Percentiles rank a stretch among this genome's conserved stretches.
Evolutionary conservation across 495 filamentous ascomycete genomes (phyloP).

Genomic region (Tuber borchii): DNA sequence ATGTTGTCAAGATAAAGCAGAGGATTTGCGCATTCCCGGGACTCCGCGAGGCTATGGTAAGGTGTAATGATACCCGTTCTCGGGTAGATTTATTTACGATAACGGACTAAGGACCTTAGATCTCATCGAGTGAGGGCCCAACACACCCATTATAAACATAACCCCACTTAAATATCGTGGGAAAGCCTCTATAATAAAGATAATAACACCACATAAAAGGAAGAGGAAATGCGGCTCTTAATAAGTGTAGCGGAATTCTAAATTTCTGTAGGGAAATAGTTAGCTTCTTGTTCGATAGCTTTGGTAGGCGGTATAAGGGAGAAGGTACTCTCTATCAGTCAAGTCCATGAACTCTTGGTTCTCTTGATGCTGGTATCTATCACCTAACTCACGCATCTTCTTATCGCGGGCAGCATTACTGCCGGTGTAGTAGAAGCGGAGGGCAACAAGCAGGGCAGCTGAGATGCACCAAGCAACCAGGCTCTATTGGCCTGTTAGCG

Average conservation of each 20-base stretch:
- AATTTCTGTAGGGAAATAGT: background rate
- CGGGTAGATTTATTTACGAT: background rate
- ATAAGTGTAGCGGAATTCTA: background rate
- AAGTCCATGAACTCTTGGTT: slow-evolving; percentile 49
- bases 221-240: background rate
- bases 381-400: background rate
- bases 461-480: background rate
- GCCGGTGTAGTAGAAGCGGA: background rate
- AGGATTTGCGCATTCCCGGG: too few relatives aligned
- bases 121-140: background rate
- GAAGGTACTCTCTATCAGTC: slow-evolving; percentile 57
- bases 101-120: background rate
- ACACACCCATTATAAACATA: background rate
- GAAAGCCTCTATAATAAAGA: background rate
- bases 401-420: background rate
- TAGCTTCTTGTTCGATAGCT: background rate
- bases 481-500: background rate
- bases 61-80: background rate
- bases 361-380: background rate
- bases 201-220: too few relatives aligned
- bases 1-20: too few relatives aligned
- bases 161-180: background rate
- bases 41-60: too few relatives aligned
- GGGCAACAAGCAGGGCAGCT: background rate
- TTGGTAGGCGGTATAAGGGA: slow-evolving; percentile 45